Evolutionary conservation across 164 flowering plant species (phyloP).

Genomic region (Hamamelis virginiana): DNA sequence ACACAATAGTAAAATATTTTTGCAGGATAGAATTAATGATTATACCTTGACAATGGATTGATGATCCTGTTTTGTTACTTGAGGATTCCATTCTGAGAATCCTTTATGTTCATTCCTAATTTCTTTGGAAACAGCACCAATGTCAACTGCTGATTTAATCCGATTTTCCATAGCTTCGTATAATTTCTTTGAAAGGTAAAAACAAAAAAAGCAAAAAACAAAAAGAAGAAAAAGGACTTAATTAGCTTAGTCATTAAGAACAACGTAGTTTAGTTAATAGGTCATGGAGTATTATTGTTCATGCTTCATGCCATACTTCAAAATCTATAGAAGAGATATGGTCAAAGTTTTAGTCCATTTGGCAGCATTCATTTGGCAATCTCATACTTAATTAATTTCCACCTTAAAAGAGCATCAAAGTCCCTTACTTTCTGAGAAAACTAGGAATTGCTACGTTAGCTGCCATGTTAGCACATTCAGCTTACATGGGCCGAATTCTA

Average conservation of each 20-base stretch:
- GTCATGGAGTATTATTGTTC: too few relatives aligned
- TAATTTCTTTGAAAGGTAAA: conserved; percentile 2
- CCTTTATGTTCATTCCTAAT: conserved; percentile 28
- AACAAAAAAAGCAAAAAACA: neutral
- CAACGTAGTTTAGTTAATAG: neutral
- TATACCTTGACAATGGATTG: conserved; percentile 35
- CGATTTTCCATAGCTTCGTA: conserved; percentile 31
- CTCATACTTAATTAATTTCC: too few relatives aligned
- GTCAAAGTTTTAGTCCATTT: too few relatives aligned
- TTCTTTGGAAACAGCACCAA: conserved; percentile 19
- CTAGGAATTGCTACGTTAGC: too few relatives aligned
- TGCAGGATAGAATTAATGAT: neutral
- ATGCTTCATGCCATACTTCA: too few relatives aligned
- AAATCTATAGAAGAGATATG: too few relatives aligned
- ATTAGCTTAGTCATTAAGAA: neutral
- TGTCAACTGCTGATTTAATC: conserved; percentile 19
- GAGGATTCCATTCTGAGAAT: conserved; percentile 33
- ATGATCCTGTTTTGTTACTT: conserved; percentile 27
- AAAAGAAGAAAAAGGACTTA: too few relatives aligned
- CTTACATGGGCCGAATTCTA: too few relatives aligned
- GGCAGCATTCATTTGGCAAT: too few relatives aligned
- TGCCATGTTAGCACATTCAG: too few relatives aligned
- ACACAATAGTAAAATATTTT: neutral
- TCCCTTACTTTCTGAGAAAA: too few relatives aligned
- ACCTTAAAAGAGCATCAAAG: too few relatives aligned